phyloP scores from a whole-genome alignment of 306 rosid genomes.

The Castanea crenata region DNA sequence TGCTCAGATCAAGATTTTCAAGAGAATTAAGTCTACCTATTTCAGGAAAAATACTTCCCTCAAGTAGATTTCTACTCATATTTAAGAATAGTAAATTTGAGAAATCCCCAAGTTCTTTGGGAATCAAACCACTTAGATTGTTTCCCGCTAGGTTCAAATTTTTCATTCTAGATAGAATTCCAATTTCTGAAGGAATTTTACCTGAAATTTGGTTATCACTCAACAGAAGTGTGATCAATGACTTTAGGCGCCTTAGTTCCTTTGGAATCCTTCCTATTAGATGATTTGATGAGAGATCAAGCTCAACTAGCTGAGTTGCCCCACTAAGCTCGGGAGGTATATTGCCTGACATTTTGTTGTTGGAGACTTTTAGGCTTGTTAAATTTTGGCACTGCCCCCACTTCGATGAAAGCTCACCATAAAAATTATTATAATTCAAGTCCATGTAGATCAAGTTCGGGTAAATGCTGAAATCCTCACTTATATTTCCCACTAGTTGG shows the following conservation, averaged over 20 bases:
- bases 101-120: not conserved
- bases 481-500: slow-evolving; percentile 33
- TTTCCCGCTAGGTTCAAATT: not conserved
- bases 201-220: not conserved
- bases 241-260: slow-evolving; percentile 13
- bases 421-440: slow-evolving; percentile 11
- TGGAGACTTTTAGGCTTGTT: not conserved
- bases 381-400: not conserved
- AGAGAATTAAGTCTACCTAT: slow-evolving; percentile 20
- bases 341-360: too few relatives aligned
- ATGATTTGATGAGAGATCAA: slow-evolving; percentile 35
- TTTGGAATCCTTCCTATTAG: slow-evolving; percentile 37
- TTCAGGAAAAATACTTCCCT: not conserved
- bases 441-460: slow-evolving; percentile 18
- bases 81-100: not conserved
- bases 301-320: not conserved
- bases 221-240: not conserved
- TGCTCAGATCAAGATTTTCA: slow-evolving; percentile 40
- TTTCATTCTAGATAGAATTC: not conserved
- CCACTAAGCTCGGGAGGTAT: too few relatives aligned
- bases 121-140: not conserved
- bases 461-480: slow-evolving; percentile 35
- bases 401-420: not conserved
- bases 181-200: not conserved
- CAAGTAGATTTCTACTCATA: not conserved